These are phyloP conservation scores for Neoboletus brunneissimus DNA, from an alignment of 768 basidiomycete genomes.

Conservation along the genomic window DNA sequence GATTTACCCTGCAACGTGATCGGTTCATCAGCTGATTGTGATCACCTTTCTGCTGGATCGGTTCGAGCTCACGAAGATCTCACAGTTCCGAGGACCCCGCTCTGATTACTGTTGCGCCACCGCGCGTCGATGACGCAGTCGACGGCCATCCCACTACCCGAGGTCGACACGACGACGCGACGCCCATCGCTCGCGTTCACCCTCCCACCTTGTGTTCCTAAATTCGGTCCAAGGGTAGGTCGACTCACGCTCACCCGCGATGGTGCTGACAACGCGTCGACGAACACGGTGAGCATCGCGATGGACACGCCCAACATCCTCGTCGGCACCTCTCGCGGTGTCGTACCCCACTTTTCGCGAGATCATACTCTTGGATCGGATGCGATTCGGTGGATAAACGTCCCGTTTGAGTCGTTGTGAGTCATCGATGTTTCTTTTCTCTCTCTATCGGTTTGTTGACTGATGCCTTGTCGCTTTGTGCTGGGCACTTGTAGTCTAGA, in stretches of 20 bases:
- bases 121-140: constrained; percentile 8
- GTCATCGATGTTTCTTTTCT: constrained; percentile 25
- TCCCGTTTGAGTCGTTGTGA: constrained; percentile 84
- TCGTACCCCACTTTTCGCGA: constrained; percentile 69
- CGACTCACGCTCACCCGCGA: constrained; percentile 18
- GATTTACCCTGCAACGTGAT: background rate
- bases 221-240: constrained; percentile 30
- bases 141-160: background rate
- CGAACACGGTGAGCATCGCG: constrained; percentile 24
- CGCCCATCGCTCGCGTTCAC: constrained; percentile 20
- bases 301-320: constrained; percentile 63
- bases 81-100: background rate
- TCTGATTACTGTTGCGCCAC: background rate
- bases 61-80: background rate
- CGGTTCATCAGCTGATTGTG: background rate
- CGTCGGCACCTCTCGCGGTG: constrained; percentile 65
- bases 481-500: constrained; percentile 50
- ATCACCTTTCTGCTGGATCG: background rate
- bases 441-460: background rate
- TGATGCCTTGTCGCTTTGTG: background rate
- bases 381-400: constrained; percentile 60
- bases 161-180: background rate
- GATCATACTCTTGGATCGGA: constrained; percentile 50
- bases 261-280: background rate
- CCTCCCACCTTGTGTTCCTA: constrained; percentile 4